Evolutionary conservation across 345 rosid genomes (phyloP).

Genomic region (Boechera stricta): DNA sequence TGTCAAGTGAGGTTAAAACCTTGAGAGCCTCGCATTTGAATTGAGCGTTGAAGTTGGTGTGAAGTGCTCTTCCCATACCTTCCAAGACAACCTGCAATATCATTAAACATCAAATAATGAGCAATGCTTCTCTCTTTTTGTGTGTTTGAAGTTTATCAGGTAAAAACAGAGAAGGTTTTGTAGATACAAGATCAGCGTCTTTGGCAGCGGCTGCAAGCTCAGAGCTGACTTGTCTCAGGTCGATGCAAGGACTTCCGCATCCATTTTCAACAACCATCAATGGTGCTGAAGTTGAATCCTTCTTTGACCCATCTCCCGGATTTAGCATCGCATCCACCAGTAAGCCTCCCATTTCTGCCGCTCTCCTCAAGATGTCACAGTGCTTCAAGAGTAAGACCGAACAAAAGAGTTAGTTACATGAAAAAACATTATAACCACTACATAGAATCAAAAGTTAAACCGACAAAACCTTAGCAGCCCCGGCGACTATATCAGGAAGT

Average conservation of each 20-base stretch:
- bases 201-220: constrained; percentile 96
- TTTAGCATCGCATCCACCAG: constrained; percentile 92
- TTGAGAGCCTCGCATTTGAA: constrained; percentile 89
- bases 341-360: constrained; percentile 94
- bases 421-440: neutral
- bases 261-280: constrained; percentile 99
- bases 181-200: constrained; percentile 90
- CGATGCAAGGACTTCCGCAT: constrained; percentile 98
- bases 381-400: constrained; percentile 56
- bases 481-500: constrained; percentile 94
- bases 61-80: constrained; percentile 99
- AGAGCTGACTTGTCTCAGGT: constrained; percentile 97
- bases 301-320: constrained; percentile 65
- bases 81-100: constrained; percentile 80
- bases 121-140: neutral
- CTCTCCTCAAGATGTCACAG: constrained; percentile 92
- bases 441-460: constrained; percentile 1
- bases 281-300: constrained; percentile 70
- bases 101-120: constrained; percentile 30
- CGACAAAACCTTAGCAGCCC: constrained; percentile 86
- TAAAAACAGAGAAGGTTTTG: constrained; percentile 16
- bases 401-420: constrained; percentile 18
- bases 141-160: neutral
- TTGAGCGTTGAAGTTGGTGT: constrained; percentile 81
- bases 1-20: constrained; percentile 51